phyloP scores from a whole-genome alignment of 2,329 filamentous ascomycete species.

The Magnaporthiopsis rhizophila region DNA sequence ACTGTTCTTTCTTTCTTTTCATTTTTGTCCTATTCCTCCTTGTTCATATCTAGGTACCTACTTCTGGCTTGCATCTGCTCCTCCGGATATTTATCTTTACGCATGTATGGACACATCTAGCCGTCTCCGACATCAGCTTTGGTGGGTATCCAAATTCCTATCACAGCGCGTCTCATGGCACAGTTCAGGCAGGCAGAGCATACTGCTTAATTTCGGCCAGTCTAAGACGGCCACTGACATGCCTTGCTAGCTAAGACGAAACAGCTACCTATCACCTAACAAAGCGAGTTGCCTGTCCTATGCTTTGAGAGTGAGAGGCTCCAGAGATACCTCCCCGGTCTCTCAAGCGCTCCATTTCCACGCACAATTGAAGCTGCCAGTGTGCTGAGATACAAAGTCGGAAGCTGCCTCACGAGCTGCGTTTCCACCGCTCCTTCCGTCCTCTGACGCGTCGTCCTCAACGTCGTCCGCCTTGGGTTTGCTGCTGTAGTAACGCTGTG shows the following conservation, averaged over 20 bases:
- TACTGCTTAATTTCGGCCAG: no score
- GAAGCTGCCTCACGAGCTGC: no score
- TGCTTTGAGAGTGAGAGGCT: no score
- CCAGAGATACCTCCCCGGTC: background rate
- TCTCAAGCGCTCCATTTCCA: background rate
- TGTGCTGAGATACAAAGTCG: background rate
- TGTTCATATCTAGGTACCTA: background rate
- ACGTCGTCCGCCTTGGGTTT: background rate
- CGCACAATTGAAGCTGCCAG: background rate
- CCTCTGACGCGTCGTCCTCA: background rate
- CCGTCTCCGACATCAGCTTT: background rate
- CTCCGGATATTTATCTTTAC: background rate
- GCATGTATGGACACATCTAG: background rate
- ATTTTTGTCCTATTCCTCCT: background rate
- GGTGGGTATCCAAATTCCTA: no score
- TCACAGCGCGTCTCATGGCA: no score
- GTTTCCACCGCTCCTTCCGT: background rate
- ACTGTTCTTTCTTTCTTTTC: background rate
- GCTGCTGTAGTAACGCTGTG: slow-evolving; percentile 8
- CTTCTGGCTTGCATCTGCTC: background rate
- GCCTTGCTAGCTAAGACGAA: no score
- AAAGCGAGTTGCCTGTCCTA: no score
- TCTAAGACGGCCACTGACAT: no score
- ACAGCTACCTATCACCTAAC: no score
- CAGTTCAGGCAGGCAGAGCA: no score